Evolutionary conservation across 257 asterid genomes (phyloP).

Genomic region (Solanum rostratum): DNA sequence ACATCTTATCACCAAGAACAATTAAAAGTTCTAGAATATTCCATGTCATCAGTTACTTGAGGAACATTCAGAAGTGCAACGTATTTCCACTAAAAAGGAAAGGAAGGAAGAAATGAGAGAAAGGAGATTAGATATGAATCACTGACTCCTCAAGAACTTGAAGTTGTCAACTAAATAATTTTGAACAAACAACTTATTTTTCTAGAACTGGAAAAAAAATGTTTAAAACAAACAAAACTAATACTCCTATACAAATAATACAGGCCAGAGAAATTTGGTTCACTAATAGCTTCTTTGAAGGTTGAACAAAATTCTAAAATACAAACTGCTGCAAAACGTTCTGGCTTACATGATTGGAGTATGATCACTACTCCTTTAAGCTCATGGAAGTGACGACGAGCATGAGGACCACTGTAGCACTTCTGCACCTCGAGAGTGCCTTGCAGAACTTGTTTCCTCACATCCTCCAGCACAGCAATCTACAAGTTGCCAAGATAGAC

Average conservation of each 20-base stretch:
- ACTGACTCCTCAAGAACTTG: background rate
- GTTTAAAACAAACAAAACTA: background rate
- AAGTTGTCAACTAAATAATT: background rate
- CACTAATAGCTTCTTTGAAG: background rate
- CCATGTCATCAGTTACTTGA: background rate
- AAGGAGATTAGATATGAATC: background rate
- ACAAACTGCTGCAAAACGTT: background rate
- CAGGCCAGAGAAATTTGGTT: background rate
- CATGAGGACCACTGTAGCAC: conserved; percentile 40
- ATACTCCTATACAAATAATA: background rate
- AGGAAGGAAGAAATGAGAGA: background rate
- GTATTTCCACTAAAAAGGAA: background rate
- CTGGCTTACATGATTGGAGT: conserved; percentile 75
- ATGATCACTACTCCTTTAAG: conserved; percentile 43
- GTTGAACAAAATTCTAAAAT: background rate
- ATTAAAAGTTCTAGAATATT: background rate
- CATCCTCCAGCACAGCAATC: conserved; percentile 68
- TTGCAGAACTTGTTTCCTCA: conserved; percentile 49
- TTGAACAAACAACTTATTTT: background rate
- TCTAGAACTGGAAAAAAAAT: background rate
- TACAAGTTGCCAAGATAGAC: conserved; percentile 4
- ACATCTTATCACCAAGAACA: background rate
- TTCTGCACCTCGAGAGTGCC: conserved; percentile 67
- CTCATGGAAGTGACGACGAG: conserved; percentile 46
- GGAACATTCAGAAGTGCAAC: background rate